Evolutionary conservation across 2,329 filamentous ascomycete species (phyloP).

Genomic region (Sporothrix protearum): DNA sequence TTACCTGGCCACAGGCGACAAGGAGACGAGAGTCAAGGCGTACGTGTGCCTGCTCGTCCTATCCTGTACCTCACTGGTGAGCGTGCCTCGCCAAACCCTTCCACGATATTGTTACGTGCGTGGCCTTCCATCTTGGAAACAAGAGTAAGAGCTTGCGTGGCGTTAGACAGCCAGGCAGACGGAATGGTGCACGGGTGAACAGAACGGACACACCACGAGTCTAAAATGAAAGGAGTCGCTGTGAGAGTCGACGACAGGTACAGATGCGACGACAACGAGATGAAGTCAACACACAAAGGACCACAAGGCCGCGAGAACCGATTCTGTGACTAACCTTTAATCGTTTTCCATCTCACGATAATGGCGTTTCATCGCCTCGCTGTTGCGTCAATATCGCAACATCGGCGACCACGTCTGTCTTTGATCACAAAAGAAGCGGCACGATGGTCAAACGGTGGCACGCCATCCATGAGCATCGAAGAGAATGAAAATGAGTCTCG

Average conservation of each 20-base stretch:
- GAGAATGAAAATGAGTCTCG: too few species aligned
- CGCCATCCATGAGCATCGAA: neutral
- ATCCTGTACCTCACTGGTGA: neutral
- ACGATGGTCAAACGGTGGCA: neutral
- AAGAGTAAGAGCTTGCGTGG: conserved; percentile 19
- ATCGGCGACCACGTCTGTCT: neutral
- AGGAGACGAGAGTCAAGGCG: neutral
- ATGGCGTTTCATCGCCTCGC: neutral
- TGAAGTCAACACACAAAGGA: neutral
- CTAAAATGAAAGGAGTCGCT: neutral
- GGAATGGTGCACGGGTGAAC: neutral
- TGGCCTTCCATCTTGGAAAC: neutral
- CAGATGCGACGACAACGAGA: neutral
- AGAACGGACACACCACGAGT: neutral
- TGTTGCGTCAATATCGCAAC: neutral
- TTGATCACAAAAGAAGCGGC: neutral
- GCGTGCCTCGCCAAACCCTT: neutral
- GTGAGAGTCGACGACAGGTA: neutral
- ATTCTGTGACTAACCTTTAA: neutral
- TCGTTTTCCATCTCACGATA: neutral
- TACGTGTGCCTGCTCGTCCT: neutral
- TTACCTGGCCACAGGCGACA: neutral
- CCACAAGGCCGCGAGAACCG: neutral
- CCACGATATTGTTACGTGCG: neutral
- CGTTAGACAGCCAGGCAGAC: conserved; percentile 14